These are phyloP conservation scores for Kitagawia praeruptora DNA, from an alignment of 129 eudicot genomes.

Conservation along the genomic window DNA sequence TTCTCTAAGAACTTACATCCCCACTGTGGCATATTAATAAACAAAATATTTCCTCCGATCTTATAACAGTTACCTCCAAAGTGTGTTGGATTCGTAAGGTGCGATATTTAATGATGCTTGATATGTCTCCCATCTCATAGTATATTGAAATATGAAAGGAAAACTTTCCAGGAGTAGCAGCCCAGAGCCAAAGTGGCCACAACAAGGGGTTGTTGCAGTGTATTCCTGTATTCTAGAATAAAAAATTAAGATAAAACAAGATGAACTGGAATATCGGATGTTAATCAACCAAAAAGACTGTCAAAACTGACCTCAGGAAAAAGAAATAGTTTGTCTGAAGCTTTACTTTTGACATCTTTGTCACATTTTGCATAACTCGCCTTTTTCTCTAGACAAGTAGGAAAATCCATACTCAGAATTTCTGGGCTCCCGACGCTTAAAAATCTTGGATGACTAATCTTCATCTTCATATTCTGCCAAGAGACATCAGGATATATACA, in stretches of 20 bases:
- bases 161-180: constrained; percentile 72
- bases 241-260: constrained; percentile 12
- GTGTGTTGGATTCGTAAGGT: constrained; percentile 68
- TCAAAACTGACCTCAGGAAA: constrained; percentile 69
- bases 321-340: constrained; percentile 33
- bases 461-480: constrained; percentile 83
- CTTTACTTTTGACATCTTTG: constrained; percentile 21
- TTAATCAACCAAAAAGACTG: neutral
- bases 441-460: constrained; percentile 77
- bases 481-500: constrained; percentile 4
- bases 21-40: neutral
- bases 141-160: constrained; percentile 58
- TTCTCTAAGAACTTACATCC: neutral
- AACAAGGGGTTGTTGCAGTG: constrained; percentile 43
- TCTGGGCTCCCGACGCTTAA: constrained; percentile 53
- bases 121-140: constrained; percentile 71
- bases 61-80: constrained; percentile 50
- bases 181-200: constrained; percentile 91
- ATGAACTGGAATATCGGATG: neutral
- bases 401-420: constrained; percentile 46
- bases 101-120: constrained; percentile 60
- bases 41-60: neutral
- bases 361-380: constrained; percentile 23
- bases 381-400: constrained; percentile 50
- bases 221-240: constrained; percentile 41